Evolutionary conservation across 2,329 filamentous ascomycete genomes (phyloP).

Genomic region (Paradendryphiella salina): DNA sequence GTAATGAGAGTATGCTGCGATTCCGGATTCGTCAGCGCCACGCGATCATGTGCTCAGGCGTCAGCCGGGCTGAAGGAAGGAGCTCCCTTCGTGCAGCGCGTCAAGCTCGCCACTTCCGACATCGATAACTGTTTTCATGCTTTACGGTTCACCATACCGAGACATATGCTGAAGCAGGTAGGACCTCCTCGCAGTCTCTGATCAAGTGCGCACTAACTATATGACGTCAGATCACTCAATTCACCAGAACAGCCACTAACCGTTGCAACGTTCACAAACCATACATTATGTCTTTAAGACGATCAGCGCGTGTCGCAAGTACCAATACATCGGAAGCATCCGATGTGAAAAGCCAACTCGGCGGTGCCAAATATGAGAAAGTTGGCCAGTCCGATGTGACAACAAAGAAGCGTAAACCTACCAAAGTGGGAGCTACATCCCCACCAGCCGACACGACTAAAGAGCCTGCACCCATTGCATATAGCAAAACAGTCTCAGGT

Average conservation of each 20-base stretch:
- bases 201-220: constrained; percentile 52
- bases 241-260: constrained; percentile 1
- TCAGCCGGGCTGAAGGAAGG: constrained; percentile 17
- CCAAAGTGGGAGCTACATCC: constrained; percentile 8
- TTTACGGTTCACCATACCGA: neutral
- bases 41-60: constrained; percentile 35
- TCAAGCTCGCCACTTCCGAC: constrained; percentile 14
- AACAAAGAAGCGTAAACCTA: constrained; percentile 34
- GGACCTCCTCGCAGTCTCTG: constrained; percentile 5
- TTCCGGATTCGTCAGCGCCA: constrained; percentile 29
- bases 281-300: constrained; percentile 55
- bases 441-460: constrained; percentile 1
- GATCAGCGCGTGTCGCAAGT: constrained; percentile 55
- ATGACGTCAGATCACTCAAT: constrained; percentile 28
- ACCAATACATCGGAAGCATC: constrained; percentile 25
- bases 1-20: constrained; percentile 6
- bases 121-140: constrained; percentile 8
- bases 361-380: constrained; percentile 16
- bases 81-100: constrained; percentile 18
- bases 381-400: constrained; percentile 12
- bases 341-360: constrained; percentile 18
- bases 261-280: neutral
- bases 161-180: neutral
- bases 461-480: neutral
- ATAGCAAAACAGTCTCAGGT: neutral